phyloP scores from a whole-genome alignment of 78 protist genomes.

The Polysphondylium violaceum region DNA sequence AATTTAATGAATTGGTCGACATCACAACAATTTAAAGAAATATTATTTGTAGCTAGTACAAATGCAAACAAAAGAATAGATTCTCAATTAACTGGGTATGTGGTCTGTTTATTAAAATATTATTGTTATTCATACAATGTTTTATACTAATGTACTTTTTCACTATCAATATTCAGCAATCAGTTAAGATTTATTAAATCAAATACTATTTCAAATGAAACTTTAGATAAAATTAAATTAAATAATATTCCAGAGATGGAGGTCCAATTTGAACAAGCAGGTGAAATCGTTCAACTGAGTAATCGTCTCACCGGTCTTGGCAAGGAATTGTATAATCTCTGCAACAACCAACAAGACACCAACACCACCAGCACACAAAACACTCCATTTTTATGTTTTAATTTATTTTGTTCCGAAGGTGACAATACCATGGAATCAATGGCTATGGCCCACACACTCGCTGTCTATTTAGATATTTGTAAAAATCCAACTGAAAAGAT shows the following conservation, averaged over 20 bases:
- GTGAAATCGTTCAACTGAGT: slow-evolving; percentile 22
- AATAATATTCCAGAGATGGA: slow-evolving; percentile 34
- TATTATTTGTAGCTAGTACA: slow-evolving; percentile 65
- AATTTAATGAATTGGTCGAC: slow-evolving; percentile 16
- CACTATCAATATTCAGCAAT: background rate
- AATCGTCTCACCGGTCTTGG: slow-evolving; percentile 67
- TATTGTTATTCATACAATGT: too few relatives aligned
- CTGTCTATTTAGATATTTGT: background rate
- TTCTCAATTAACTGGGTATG: slow-evolving; percentile 68
- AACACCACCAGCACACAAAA: background rate
- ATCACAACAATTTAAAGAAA: slow-evolving; percentile 6
- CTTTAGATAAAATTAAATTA: background rate
- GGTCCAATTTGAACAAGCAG: background rate
- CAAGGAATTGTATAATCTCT: background rate
- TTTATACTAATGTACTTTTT: background rate
- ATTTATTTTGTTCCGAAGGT: slow-evolving; percentile 74
- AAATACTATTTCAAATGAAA: background rate
- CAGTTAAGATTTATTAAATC: slow-evolving; percentile 58
- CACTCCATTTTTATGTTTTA: slow-evolving; percentile 12
- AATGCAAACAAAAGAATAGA: slow-evolving; percentile 78
- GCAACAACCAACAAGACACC: background rate
- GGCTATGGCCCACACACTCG: slow-evolving; percentile 16
- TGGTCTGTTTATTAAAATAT: too few relatives aligned
- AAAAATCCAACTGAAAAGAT: background rate
- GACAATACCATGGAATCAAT: slow-evolving; percentile 65